Evolutionary conservation across 2,329 filamentous ascomycete species (phyloP).

Genomic region (Tolypocladium sp.): DNA sequence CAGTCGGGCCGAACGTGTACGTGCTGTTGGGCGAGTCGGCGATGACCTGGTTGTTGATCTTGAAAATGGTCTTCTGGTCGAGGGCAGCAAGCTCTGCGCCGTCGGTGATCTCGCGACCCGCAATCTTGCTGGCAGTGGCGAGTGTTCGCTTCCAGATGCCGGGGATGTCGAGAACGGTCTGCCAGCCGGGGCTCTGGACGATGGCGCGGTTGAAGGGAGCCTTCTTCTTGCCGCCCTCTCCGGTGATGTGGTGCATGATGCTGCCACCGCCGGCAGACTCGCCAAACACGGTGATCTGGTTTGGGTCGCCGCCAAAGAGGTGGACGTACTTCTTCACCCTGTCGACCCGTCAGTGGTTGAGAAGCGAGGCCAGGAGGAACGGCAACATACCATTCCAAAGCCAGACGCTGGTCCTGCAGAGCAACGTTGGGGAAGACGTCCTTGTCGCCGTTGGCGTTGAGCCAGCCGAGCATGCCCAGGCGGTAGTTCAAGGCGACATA

Average conservation of each 20-base stretch:
- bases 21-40: conserved; percentile 6
- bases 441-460: conserved; percentile 30
- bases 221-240: conserved; percentile 27
- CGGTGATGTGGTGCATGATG: conserved; percentile 39
- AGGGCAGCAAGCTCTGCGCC: conserved; percentile 3
- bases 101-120: conserved; percentile 1
- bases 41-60: conserved; percentile 22
- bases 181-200: conserved; percentile 15
- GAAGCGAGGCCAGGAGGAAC: background rate
- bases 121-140: conserved; percentile 4
- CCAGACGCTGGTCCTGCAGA: conserved; percentile 37
- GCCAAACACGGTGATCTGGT: conserved; percentile 33
- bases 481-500: conserved; percentile 31
- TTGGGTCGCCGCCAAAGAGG: conserved; percentile 39
- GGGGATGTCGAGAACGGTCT: background rate
- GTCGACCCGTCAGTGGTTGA: background rate
- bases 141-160: conserved; percentile 5
- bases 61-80: conserved; percentile 9
- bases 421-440: conserved; percentile 34
- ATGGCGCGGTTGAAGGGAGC: conserved; percentile 38
- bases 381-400: conserved; percentile 30
- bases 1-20: conserved; percentile 23
- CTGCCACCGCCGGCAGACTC: conserved; percentile 41
- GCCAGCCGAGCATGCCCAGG: conserved; percentile 34
- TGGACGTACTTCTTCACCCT: conserved; percentile 35